These are phyloP conservation scores for Neophaeococcomyces mojaviensis DNA, from an alignment of 2,329 filamentous ascomycete species.

Conservation along the genomic window DNA sequence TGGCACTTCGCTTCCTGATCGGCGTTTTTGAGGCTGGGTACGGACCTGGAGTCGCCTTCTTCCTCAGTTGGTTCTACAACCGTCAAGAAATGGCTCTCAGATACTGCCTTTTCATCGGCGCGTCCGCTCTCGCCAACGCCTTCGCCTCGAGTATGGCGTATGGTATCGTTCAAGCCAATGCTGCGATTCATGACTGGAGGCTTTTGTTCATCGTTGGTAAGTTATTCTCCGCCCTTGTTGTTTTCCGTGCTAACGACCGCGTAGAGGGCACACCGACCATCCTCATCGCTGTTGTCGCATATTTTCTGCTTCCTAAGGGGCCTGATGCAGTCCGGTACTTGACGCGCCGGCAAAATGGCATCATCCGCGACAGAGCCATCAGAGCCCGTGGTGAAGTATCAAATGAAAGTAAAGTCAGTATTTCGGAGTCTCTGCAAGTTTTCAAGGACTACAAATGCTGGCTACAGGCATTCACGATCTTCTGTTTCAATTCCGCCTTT, in stretches of 20 bases:
- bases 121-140: conserved; percentile 52
- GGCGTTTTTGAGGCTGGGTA: conserved; percentile 57
- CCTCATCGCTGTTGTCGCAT: too few species aligned
- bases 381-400: too few species aligned
- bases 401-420: neutral
- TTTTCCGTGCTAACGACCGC: conserved; percentile 51
- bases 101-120: conserved; percentile 80
- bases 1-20: too few species aligned
- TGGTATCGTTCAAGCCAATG: too few species aligned
- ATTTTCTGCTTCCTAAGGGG: too few species aligned
- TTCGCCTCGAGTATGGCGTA: conserved; percentile 72
- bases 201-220: conserved; percentile 75
- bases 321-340: too few species aligned
- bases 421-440: conserved; percentile 41
- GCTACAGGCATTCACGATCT: conserved; percentile 74
- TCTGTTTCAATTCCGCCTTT: conserved; percentile 82
- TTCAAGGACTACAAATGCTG: too few species aligned
- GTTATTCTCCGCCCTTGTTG: conserved; percentile 77
- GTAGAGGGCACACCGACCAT: too few species aligned
- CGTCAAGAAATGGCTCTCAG: conserved; percentile 71
- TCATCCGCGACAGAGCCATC: too few species aligned
- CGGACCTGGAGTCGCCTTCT: conserved; percentile 56
- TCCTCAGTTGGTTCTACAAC: conserved; percentile 56
- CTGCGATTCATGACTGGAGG: conserved; percentile 53
- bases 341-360: too few species aligned